Evolutionary conservation across 78 protist genomes (phyloP).

Genomic region (Emiliania huxleyi): DNA sequence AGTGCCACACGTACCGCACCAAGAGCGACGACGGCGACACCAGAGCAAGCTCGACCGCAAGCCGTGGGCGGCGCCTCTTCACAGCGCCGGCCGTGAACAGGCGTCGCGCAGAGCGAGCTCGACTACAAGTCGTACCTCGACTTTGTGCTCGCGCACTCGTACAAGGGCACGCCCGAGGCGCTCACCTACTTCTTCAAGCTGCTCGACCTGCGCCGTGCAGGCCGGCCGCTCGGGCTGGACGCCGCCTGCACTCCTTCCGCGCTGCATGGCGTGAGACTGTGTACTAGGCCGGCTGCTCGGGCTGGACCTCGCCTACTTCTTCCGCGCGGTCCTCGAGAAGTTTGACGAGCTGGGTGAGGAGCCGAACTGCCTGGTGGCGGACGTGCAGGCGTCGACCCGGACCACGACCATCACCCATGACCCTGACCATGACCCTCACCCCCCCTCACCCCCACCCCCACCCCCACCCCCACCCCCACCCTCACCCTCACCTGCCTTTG

Average conservation of each 20-base stretch:
- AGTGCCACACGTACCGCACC: slow-evolving; percentile 18
- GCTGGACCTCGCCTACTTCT: neutral
- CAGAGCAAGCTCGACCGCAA: slow-evolving; percentile 46
- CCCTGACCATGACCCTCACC: too few relatives aligned
- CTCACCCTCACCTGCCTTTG: too few relatives aligned
- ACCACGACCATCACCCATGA: neutral
- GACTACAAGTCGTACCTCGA: slow-evolving; percentile 53
- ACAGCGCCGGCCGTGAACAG: too few relatives aligned
- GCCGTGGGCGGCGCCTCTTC: too few relatives aligned
- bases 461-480: too few relatives aligned
- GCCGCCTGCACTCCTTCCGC: neutral
- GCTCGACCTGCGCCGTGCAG: slow-evolving; percentile 21
- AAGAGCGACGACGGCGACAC: neutral
- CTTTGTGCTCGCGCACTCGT: slow-evolving; percentile 45
- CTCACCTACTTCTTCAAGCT: slow-evolving; percentile 12
- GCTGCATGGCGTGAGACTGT: neutral
- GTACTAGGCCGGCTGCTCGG: neutral
- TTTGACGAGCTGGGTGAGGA: neutral
- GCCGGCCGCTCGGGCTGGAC: neutral
- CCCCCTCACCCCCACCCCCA: too few relatives aligned
- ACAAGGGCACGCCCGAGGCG: neutral
- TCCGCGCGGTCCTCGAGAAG: neutral
- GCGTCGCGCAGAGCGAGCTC: neutral
- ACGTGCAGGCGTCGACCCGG: slow-evolving; percentile 35
- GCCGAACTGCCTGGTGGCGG: neutral